phyloP scores from a whole-genome alignment of 495 filamentous ascomycete genomes.

The Rhizodiscina lignyota region DNA sequence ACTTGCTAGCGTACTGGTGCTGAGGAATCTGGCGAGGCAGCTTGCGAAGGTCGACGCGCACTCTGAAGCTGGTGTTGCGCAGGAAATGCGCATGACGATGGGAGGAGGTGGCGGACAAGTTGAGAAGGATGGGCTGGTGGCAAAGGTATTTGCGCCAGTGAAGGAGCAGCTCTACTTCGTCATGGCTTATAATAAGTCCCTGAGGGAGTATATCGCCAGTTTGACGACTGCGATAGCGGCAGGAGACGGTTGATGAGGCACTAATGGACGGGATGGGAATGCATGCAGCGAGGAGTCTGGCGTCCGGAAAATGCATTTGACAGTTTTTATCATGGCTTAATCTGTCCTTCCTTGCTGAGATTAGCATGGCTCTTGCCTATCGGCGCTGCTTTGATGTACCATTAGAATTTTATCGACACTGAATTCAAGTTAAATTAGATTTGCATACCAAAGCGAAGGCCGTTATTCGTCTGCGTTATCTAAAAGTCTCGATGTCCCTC shows the following conservation, averaged over 20 bases:
- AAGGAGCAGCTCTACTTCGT: slow-evolving; percentile 26
- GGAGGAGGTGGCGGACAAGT: slow-evolving; percentile 9
- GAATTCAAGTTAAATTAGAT: not conserved
- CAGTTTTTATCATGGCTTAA: not conserved
- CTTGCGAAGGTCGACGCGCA: slow-evolving; percentile 13
- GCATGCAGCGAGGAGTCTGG: not conserved
- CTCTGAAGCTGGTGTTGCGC: slow-evolving; percentile 6
- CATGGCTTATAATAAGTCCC: slow-evolving; percentile 28
- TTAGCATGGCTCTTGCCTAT: too few relatives aligned
- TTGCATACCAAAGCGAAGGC: not conserved
- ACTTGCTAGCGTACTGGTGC: slow-evolving; percentile 64
- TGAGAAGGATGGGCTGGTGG: slow-evolving; percentile 35
- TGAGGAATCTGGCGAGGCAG: slow-evolving; percentile 65
- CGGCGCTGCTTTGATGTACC: too few relatives aligned
- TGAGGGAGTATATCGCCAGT: slow-evolving; percentile 28
- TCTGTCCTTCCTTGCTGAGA: too few relatives aligned
- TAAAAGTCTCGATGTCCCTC: not conserved
- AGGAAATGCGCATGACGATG: slow-evolving; percentile 14
- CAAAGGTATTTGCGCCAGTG: slow-evolving; percentile 25
- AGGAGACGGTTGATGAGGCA: slow-evolving; percentile 8
- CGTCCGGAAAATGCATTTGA: not conserved
- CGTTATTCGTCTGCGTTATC: not conserved
- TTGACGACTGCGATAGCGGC: slow-evolving; percentile 24
- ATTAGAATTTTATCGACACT: not conserved
- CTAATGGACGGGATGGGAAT: not conserved